phyloP scores from a whole-genome alignment of 2,329 filamentous ascomycete genomes.

The Cladosporium halotolerans region DNA sequence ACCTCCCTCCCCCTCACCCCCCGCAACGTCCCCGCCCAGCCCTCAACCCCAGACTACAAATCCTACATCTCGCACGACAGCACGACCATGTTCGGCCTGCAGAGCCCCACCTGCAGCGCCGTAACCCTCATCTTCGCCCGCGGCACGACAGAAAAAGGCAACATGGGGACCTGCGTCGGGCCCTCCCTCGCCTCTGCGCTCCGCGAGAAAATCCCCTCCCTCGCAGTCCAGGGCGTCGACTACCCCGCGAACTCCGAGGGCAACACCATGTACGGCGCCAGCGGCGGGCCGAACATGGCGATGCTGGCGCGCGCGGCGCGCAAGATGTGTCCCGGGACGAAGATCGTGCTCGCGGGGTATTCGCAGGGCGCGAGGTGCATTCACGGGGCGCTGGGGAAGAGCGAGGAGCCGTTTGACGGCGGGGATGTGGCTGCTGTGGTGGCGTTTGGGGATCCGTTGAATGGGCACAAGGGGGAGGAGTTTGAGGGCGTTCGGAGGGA shows the following conservation, averaged over 20 bases:
- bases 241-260: conserved; percentile 23
- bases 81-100: conserved; percentile 7
- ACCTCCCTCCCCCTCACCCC: background rate
- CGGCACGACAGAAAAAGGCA: conserved; percentile 50
- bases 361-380: conserved; percentile 15
- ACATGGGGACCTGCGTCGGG: conserved; percentile 46
- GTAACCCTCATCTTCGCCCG: conserved; percentile 54
- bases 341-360: conserved; percentile 17
- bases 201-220: background rate
- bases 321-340: conserved; percentile 17
- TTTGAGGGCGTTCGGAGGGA: conserved; percentile 20
- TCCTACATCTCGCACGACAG: conserved; percentile 1
- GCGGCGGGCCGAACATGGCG: conserved; percentile 17
- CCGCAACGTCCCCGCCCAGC: background rate
- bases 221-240: conserved; percentile 20
- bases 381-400: conserved; percentile 8
- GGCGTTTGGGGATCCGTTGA: conserved; percentile 25
- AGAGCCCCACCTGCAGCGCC: conserved; percentile 33
- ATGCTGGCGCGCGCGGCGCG: conserved; percentile 15
- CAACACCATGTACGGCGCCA: conserved; percentile 19
- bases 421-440: conserved; percentile 23
- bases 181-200: conserved; percentile 46
- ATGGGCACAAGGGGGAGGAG: conserved; percentile 15
- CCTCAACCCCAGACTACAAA: conserved; percentile 1
- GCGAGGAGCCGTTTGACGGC: conserved; percentile 14